phyloP scores from a whole-genome alignment of 2,329 filamentous ascomycete genomes.

The Curvularia lunata region DNA sequence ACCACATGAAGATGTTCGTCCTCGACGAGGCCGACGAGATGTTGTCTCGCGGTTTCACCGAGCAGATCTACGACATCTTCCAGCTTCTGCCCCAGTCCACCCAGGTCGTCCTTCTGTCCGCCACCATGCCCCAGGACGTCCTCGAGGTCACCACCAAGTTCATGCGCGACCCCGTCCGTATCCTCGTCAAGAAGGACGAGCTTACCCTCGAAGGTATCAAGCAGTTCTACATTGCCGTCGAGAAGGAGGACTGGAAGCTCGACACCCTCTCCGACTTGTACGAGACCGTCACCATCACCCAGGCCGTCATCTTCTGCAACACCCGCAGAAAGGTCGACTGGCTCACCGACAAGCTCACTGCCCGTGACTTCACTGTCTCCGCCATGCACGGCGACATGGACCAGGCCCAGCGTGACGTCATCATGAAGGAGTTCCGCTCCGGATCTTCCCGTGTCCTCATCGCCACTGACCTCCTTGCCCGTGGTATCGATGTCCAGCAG shows the following conservation, averaged over 20 bases:
- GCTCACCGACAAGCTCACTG: conserved; percentile 99
- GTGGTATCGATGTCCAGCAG: conserved; percentile 99
- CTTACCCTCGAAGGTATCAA: conserved; percentile 99
- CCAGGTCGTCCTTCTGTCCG: conserved; percentile 96
- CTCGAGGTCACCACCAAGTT: conserved; percentile 99
- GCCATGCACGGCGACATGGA: conserved; percentile 99
- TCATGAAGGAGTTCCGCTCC: conserved; percentile 99
- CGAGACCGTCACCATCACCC: conserved; percentile 99
- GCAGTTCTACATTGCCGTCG: conserved; percentile 99
- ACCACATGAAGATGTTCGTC: conserved; percentile 99
- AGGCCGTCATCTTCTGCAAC: conserved; percentile 99
- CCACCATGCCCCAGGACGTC: conserved; percentile 98
- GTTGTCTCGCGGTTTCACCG: conserved; percentile 98
- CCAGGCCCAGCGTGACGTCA: conserved; percentile 94
- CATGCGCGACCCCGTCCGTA: conserved; percentile 99
- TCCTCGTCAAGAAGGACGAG: conserved; percentile 99
- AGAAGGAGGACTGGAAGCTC: conserved; percentile 99
- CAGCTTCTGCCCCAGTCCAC: conserved; percentile 97
- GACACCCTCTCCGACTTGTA: conserved; percentile 98
- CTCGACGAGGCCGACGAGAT: conserved; percentile 99
- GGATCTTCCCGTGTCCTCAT: conserved; percentile 98
- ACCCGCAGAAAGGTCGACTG: conserved; percentile 99
- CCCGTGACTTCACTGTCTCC: conserved; percentile 98
- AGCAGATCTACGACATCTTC: conserved; percentile 99
- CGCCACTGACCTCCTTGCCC: conserved; percentile 94